Base-by-base conservation (phyloP, 495 filamentous ascomycete species). In the Penicillium canescens region DNA sequence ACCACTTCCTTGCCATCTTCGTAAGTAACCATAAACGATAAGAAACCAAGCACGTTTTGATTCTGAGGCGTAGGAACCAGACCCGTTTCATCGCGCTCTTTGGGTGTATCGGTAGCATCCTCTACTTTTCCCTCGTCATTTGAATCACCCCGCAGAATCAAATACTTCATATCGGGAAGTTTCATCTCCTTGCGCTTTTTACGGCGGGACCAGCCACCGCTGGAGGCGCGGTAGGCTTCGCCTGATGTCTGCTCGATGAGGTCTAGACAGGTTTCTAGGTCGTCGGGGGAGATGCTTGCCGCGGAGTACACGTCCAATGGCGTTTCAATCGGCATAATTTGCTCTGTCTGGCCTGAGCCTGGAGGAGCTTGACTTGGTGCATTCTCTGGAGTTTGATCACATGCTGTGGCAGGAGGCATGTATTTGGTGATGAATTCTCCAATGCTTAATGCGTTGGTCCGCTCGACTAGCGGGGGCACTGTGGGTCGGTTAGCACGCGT, bases 11-110 rank as follows among this genome's bases (percentile, higher is more conserved):
- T 70, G 0, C 83, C 82, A 54, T 87, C 88, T 60, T 96, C 92
- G 55, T 87, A 85, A 7, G 89, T 92, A 3, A 89, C 82, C 88
- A 92, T 90, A 61, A 94, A 84, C 3, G 90, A 93, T 2, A 86
- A 73, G 54, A 95, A 96, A 0, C 84, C 92, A 3, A 73, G 66
- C 1, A 88, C 60, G 2, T 49, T 18, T 14, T 54, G 14, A 8
- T 14, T 24, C 14, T 7, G 1, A 28, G 31, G 11, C 12, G 4
- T 8, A 16, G 21, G 2, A 4, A 31, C 4, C 10, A 7, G 12
- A 35, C 4, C 10, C 21, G 34, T 8, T 14, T 21, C n/a, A 0
- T 46, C 28, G 4, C 16, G 18, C 10, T 38, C 24, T 31, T 42
- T n/a, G 4, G 28, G 28, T 31, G 8, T 7, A 31, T 31, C 7